Conservation (phyloP, 306 rosid species). For the Astragalus glycyphyllos region DNA sequence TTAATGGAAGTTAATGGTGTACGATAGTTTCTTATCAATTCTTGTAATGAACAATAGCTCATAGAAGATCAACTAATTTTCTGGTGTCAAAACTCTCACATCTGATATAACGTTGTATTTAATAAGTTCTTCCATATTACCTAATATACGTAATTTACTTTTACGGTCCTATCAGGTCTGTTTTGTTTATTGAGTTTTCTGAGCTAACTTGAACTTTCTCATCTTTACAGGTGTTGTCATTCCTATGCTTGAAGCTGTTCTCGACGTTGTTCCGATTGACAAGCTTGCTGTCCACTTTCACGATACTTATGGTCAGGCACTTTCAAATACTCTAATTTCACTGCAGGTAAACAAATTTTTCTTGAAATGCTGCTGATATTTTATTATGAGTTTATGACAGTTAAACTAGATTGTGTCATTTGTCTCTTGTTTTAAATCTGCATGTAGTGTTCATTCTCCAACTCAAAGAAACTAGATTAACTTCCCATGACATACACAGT, state of each 20-base stretch:
- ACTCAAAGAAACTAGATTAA: slow-evolving; percentile 27
- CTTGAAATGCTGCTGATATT: slow-evolving; percentile 21
- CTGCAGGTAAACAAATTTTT: slow-evolving; percentile 67
- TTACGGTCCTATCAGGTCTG: slow-evolving; percentile 22
- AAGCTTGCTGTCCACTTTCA: slow-evolving; percentile 92
- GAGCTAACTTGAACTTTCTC: slow-evolving; percentile 28
- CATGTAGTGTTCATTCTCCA: not conserved
- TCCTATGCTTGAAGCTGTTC: slow-evolving; percentile 92
- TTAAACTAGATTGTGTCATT: slow-evolving; percentile 11
- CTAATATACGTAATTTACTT: not conserved
- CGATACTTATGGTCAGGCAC: slow-evolving; percentile 98
- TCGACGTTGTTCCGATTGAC: slow-evolving; percentile 66
- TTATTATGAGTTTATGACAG: slow-evolving; percentile 9
- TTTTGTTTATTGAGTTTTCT: slow-evolving; percentile 33
- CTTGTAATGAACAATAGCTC: not conserved
- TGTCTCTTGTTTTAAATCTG: slow-evolving; percentile 16
- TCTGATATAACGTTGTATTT: slow-evolving; percentile 16
- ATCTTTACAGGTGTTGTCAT: slow-evolving; percentile 64
- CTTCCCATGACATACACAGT: not conserved
- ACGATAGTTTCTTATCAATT: slow-evolving; percentile 24
- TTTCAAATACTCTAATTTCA: slow-evolving; percentile 76
- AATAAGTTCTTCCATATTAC: slow-evolving; percentile 22
- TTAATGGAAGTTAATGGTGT: slow-evolving; percentile 23
- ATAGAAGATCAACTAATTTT: slow-evolving; percentile 14
- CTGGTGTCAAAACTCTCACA: slow-evolving; percentile 5